Evolutionary conservation across 2,329 filamentous ascomycete genomes (phyloP).

Genomic region (Aspergillus hortae): DNA sequence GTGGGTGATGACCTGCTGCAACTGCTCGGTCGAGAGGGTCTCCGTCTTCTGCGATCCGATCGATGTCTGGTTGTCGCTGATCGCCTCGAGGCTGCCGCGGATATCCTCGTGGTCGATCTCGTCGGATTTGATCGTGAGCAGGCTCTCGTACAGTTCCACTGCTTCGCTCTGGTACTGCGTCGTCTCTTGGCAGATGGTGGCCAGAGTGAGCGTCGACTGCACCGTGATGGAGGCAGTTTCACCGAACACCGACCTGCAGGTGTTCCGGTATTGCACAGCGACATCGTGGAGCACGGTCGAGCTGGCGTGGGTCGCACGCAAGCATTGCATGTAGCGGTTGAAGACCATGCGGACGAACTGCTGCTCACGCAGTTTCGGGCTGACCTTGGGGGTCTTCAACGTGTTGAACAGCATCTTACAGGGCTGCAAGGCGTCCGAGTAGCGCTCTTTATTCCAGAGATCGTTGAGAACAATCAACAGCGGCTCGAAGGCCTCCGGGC

Average conservation of each 20-base stretch:
- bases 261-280: constrained; percentile 31
- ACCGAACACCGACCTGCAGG: constrained; percentile 33
- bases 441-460: constrained; percentile 36
- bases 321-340: constrained; percentile 33
- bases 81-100: constrained; percentile 29
- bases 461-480: constrained; percentile 36
- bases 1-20: constrained; percentile 29
- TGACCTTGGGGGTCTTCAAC: constrained; percentile 31
- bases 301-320: constrained; percentile 32
- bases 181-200: constrained; percentile 37
- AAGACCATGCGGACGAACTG: constrained; percentile 31
- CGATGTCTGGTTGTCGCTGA: constrained; percentile 37
- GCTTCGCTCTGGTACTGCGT: constrained; percentile 34
- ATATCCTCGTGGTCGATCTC: constrained; percentile 35
- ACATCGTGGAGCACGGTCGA: constrained; percentile 32
- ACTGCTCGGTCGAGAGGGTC: constrained; percentile 25
- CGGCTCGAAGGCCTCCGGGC: constrained; percentile 38
- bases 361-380: constrained; percentile 31
- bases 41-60: constrained; percentile 17
- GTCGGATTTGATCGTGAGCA: constrained; percentile 29
- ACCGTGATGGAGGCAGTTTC: constrained; percentile 35
- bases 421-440: constrained; percentile 34
- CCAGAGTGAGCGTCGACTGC: constrained; percentile 33
- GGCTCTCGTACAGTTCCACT: constrained; percentile 35
- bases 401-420: constrained; percentile 37